Base-by-base conservation (phyloP, 495 filamentous ascomycete species). In the Neurospora sp. region DNA sequence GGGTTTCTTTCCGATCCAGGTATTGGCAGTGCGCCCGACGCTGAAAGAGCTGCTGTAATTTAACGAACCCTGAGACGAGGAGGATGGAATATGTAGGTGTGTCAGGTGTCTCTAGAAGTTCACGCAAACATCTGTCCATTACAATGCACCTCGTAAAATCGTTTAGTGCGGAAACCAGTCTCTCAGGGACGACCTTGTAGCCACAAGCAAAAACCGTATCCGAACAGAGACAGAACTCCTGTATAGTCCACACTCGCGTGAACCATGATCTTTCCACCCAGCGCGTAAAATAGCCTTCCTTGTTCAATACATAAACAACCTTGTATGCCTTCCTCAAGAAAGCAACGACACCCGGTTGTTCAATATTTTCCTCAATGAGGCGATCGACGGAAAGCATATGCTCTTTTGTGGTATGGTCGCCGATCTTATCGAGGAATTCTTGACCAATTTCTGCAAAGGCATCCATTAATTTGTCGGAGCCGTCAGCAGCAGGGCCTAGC, bases 221-320 rank as follows among this genome's bases (percentile, higher is more conserved):
- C 54, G 42, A 12, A 20, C 77, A 71, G 16, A 81, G 73, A 16
- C 75, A 73, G 71, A 79, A 78, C 42, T 79, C 77, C 46, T 82
- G 81, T 8, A 81, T 75, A 69, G 79, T 75, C 79, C 79, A 83
- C 9, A 77, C 77, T 2, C 81, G 73, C 11, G 39, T 54, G 72
- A 81, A 82, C 80, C 81, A 82, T 6, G 48, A 4, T 31, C 48
- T 59, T 27, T 16, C 0, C 11, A 1, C 2, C 48, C 48, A 59
- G 48, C 5, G 20, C 10, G 0, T 12, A 27, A 5, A 54, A 7
- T 0, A 54, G 10, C 1, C 0, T 14, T 54, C 11, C 20, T 2
- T 54, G 0, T 27, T 31, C 12, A 59, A 20, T 16, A 0, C 5
- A 8, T 3, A 4, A 4, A 59, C 0, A 20, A 59, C 48, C 11